These are phyloP conservation scores for Vitis vinifera DNA, from an alignment of 164 flowering plant species.

Conservation along the genomic window DNA sequence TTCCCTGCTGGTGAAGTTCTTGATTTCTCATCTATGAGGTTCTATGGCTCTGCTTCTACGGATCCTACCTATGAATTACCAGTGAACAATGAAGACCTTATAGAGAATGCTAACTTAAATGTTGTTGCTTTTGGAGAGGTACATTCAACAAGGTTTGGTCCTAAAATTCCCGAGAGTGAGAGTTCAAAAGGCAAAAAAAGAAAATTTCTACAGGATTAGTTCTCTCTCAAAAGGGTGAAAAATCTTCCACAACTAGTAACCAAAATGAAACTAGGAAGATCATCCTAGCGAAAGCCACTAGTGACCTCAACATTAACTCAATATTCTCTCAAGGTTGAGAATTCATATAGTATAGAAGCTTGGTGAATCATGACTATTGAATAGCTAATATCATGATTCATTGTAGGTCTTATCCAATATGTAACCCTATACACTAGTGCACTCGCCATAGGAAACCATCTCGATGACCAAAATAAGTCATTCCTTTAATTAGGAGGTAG, in stretches of 20 bases:
- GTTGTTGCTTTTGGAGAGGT: conserved; percentile 16
- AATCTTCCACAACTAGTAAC: conserved; percentile 15
- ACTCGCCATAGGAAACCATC: no score
- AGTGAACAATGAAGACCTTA: conserved; percentile 20
- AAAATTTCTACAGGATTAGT: conserved; percentile 11
- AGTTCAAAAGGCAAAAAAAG: conserved; percentile 12
- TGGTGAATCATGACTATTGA: no score
- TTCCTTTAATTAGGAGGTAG: no score
- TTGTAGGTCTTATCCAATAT: no score
- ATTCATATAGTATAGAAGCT: no score
- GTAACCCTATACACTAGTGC: no score
- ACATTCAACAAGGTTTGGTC: conserved; percentile 16
- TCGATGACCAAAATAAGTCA: no score
- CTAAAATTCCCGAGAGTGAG: conserved; percentile 8
- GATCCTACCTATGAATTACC: conserved; percentile 13
- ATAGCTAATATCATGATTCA: no score
- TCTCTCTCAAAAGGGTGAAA: conserved; percentile 16
- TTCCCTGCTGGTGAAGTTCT: conserved; percentile 20
- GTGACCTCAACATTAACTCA: no score
- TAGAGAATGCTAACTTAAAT: conserved; percentile 13
- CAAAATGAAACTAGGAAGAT: conserved; percentile 53
- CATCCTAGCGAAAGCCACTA: no score
- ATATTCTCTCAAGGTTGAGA: no score
- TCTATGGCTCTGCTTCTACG: conserved; percentile 7
- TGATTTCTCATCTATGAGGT: conserved; percentile 27